phyloP scores from a whole-genome alignment of 2,329 filamentous ascomycete species.

The Cucurbitaria berberidis region DNA sequence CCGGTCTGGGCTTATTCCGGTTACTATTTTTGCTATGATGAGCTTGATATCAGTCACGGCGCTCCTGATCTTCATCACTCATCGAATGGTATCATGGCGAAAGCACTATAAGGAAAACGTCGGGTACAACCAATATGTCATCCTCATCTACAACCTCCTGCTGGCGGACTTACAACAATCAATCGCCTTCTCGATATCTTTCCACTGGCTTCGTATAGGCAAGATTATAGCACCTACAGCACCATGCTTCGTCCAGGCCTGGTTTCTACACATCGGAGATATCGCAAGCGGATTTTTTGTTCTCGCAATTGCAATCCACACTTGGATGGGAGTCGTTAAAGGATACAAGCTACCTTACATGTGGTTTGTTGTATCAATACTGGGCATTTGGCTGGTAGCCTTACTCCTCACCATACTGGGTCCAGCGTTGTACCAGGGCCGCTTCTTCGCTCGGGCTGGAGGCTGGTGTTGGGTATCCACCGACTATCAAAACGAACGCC shows the following conservation, averaged over 20 bases:
- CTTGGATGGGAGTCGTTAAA: conserved; percentile 57
- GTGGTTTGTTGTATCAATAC: conserved; percentile 53
- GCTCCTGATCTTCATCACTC: conserved; percentile 58
- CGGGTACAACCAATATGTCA: conserved; percentile 62
- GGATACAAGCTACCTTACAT: conserved; percentile 55
- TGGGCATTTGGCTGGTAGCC: conserved; percentile 56
- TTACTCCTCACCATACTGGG: conserved; percentile 56
- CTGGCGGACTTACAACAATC: conserved; percentile 61
- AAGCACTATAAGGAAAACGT: conserved; percentile 57
- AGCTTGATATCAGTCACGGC: conserved; percentile 54
- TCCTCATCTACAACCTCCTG: conserved; percentile 61
- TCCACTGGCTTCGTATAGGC: conserved; percentile 55
- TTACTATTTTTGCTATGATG: conserved; percentile 55
- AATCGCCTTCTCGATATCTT: conserved; percentile 56
- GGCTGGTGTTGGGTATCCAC: conserved; percentile 62
- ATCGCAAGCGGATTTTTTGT: conserved; percentile 61
- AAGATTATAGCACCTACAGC: conserved; percentile 53
- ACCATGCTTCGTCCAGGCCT: conserved; percentile 58
- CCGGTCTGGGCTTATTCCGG: conserved; percentile 54
- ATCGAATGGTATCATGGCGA: conserved; percentile 59
- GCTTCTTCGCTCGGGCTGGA: conserved; percentile 57
- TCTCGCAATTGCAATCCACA: conserved; percentile 62
- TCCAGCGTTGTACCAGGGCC: conserved; percentile 49
- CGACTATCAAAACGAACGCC: conserved; percentile 52
- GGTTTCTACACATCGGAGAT: conserved; percentile 61